Percentiles rank a stretch among this genome's conserved stretches.
Evolutionary conservation across 768 basidiomycete species (phyloP).

Genomic region (Collybia sordida): DNA sequence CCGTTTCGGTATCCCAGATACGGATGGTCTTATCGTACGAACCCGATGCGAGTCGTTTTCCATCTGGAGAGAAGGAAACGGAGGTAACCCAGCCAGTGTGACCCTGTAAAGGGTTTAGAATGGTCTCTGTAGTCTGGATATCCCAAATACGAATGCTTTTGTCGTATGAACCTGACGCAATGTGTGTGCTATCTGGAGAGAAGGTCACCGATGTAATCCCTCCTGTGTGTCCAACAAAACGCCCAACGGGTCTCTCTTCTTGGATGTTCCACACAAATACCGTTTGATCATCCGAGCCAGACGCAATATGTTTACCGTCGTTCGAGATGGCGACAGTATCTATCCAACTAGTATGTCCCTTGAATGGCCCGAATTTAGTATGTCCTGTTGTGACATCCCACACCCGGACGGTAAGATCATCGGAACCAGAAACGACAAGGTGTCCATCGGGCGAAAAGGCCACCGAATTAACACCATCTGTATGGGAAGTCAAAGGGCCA

Average conservation of each 20-base stretch:
- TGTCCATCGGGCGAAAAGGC: constrained; percentile 10
- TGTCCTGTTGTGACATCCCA: constrained; percentile 5
- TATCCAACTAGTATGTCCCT: constrained; percentile 17
- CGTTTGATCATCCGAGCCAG: constrained; percentile 16
- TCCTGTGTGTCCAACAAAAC: constrained; percentile 7
- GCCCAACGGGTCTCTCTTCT: background rate
- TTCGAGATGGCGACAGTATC: constrained; percentile 23
- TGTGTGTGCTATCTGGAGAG: constrained; percentile 5
- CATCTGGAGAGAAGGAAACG: constrained; percentile 25
- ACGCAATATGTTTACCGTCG: constrained; percentile 19
- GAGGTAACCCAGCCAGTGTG: constrained; percentile 10
- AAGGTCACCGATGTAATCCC: constrained; percentile 17
- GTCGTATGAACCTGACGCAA: background rate
- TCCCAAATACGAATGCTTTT: background rate
- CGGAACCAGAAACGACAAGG: constrained; percentile 1
- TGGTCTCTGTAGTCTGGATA: background rate
- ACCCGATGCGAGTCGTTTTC: constrained; percentile 22
- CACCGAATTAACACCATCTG: background rate
- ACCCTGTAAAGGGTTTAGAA: constrained; percentile 1
- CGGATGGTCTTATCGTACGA: constrained; percentile 22
- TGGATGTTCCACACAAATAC: constrained; percentile 21
- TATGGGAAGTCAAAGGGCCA: background rate
- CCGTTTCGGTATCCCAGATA: constrained; percentile 22
- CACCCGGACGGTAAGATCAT: constrained; percentile 15
- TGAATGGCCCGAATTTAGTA: background rate